phyloP scores from a whole-genome alignment of 78 protist genomes.

The Monosiga brevicollis region DNA sequence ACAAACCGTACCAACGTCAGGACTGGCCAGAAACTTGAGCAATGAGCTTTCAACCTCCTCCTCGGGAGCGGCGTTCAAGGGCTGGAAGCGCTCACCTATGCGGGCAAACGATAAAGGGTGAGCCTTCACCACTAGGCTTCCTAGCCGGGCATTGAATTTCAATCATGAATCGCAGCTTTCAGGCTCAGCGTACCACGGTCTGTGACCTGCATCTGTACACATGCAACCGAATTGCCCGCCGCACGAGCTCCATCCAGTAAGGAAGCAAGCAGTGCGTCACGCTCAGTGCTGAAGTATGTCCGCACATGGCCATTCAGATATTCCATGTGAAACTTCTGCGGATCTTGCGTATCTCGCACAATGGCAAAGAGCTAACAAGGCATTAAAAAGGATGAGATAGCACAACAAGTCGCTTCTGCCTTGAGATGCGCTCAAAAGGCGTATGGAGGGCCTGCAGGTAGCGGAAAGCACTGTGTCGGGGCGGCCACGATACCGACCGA shows the following conservation, averaged over 20 bases:
- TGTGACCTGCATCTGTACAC: not conserved
- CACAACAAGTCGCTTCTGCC: no score
- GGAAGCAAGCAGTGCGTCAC: constrained; percentile 38
- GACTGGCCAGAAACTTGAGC: not conserved
- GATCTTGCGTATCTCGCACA: constrained; percentile 23
- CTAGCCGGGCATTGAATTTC: not conserved
- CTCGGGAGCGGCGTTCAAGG: not conserved
- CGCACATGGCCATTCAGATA: constrained; percentile 4
- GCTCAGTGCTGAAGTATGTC: not conserved
- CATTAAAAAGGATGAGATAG: no score
- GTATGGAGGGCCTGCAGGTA: no score
- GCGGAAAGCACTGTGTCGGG: no score
- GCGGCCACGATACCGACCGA: no score
- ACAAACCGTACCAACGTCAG: no score
- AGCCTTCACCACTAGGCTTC: not conserved
- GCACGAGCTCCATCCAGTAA: constrained; percentile 32
- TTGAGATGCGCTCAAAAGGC: no score
- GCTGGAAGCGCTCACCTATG: not conserved
- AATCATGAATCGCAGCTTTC: not conserved
- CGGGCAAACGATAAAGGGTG: not conserved
- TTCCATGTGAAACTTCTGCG: constrained; percentile 31
- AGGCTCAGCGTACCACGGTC: not conserved
- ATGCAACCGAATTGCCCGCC: constrained; percentile 14
- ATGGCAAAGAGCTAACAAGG: constrained; percentile 24
- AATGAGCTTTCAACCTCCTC: not conserved